These are phyloP conservation scores for Ustilago bromivora DNA, from an alignment of 1,284 basidiomycete genomes.

Conservation along the genomic window DNA sequence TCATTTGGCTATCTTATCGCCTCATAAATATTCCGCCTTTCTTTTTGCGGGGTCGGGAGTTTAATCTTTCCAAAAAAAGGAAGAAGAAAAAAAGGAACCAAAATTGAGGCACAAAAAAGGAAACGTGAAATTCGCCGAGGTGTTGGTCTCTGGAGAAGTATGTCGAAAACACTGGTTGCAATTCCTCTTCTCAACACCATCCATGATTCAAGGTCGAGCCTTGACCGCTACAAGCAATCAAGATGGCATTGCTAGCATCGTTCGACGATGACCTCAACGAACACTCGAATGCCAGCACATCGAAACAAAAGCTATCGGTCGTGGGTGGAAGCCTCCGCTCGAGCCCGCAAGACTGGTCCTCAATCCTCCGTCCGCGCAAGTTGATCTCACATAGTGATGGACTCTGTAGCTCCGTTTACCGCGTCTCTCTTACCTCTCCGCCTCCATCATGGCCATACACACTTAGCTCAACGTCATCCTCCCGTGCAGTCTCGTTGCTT, in stretches of 20 bases:
- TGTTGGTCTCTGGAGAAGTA: neutral
- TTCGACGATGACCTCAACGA: neutral
- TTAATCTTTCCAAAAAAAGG: neutral
- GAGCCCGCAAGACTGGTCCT: neutral
- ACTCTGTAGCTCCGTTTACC: conserved; percentile 28
- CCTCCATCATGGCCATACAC: conserved; percentile 11
- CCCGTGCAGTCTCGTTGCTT: neutral
- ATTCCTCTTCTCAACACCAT: neutral
- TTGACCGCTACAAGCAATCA: neutral
- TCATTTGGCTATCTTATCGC: conserved; percentile 23
- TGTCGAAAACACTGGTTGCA: neutral
- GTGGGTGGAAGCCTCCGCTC: neutral
- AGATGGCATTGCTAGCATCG: neutral
- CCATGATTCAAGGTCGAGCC: neutral
- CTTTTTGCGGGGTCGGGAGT: neutral
- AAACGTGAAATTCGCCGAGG: neutral
- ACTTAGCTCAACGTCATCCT: neutral
- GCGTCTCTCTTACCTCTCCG: conserved; percentile 5
- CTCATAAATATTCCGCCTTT: conserved; percentile 2
- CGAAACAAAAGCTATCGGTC: neutral
- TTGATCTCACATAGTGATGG: conserved; percentile 39
- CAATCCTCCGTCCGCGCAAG: neutral
- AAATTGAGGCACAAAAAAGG: neutral
- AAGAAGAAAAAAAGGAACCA: neutral
- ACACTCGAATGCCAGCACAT: neutral